A percentile compares a stretch with the other conserved stretches of the same genome.
These are phyloP conservation scores for Carex myosuroides DNA, from an alignment of 176 grass and related monocot genomes.

Conservation along the genomic window DNA sequence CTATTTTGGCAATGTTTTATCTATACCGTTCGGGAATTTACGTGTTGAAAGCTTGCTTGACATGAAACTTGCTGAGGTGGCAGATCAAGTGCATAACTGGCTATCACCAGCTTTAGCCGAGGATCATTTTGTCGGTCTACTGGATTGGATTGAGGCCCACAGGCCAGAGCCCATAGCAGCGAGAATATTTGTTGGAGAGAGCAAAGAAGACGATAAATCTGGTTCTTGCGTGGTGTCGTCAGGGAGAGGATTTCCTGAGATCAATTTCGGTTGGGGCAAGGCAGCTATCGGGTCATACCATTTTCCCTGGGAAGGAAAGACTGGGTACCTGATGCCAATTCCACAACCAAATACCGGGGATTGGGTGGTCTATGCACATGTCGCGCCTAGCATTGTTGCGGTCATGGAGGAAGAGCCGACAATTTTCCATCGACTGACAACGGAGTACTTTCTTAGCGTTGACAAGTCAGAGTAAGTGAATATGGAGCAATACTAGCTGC, in stretches of 20 bases:
- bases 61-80: slow-evolving; percentile 40
- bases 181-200: slow-evolving; percentile 29
- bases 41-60: neutral
- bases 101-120: slow-evolving; percentile 29
- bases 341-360: slow-evolving; percentile 41
- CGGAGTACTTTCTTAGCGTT: slow-evolving; percentile 32
- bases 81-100: slow-evolving; percentile 43
- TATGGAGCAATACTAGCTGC: neutral
- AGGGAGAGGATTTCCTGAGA: slow-evolving; percentile 38
- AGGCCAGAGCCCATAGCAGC: slow-evolving; percentile 34
- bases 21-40: slow-evolving; percentile 40
- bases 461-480: neutral
- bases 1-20: slow-evolving; percentile 77
- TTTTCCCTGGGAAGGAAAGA: slow-evolving; percentile 41
- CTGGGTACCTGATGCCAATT: slow-evolving; percentile 73
- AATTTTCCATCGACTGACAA: slow-evolving; percentile 28
- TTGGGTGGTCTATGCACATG: slow-evolving; percentile 68
- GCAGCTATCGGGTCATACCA: slow-evolving; percentile 58
- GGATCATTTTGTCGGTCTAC: slow-evolving; percentile 40
- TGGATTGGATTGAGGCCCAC: slow-evolving; percentile 48
- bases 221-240: slow-evolving; percentile 53
- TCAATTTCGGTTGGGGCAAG: slow-evolving; percentile 45
- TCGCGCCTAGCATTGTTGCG: slow-evolving; percentile 20
- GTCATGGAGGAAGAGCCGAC: slow-evolving; percentile 48
- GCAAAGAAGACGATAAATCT: slow-evolving; percentile 7